Evolutionary conservation across 768 basidiomycete species (phyloP).

Genomic region (Krasilnikovozyma curviuscula): DNA sequence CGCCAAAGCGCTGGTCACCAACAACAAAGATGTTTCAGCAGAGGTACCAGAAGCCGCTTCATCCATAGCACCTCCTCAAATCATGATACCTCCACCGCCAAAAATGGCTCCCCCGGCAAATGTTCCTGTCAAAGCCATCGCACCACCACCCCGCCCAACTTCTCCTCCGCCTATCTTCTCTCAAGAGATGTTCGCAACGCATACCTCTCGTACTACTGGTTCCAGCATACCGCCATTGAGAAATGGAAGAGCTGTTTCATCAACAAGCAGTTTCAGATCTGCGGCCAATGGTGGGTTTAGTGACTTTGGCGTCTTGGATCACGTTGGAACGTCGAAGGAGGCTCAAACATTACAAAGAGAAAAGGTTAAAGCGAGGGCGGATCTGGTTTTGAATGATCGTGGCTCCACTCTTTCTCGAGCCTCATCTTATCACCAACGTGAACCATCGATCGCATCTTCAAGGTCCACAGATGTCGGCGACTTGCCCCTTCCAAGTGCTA

Average conservation of each 20-base stretch:
- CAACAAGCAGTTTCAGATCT: constrained; percentile 66
- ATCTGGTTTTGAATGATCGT: constrained; percentile 7
- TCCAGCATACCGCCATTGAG: constrained; percentile 56
- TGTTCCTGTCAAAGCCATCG: constrained; percentile 33
- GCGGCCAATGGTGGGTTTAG: constrained; percentile 46
- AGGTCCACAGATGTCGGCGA: constrained; percentile 15
- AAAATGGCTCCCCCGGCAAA: constrained; percentile 58
- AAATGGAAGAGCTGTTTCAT: too few relatives aligned
- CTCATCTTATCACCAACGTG: neutral
- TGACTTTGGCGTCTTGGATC: too few relatives aligned
- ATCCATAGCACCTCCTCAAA: constrained; percentile 32
- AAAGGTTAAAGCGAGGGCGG: constrained; percentile 8
- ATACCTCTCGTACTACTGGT: constrained; percentile 24
- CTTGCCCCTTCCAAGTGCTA: too few relatives aligned
- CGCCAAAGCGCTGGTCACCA: constrained; percentile 18
- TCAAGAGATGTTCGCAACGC: neutral
- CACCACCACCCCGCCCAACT: constrained; percentile 65
- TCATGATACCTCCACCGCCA: constrained; percentile 8
- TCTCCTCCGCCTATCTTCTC: constrained; percentile 61
- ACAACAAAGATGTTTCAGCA: constrained; percentile 14
- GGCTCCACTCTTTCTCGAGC: neutral
- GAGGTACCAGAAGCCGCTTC: too few relatives aligned
- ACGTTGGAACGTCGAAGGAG: too few relatives aligned
- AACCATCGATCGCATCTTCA: constrained; percentile 10
- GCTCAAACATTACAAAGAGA: too few relatives aligned